These are phyloP conservation scores for Cucurbita argyrosperma DNA, from an alignment of 306 rosid genomes.

Conservation along the genomic window DNA sequence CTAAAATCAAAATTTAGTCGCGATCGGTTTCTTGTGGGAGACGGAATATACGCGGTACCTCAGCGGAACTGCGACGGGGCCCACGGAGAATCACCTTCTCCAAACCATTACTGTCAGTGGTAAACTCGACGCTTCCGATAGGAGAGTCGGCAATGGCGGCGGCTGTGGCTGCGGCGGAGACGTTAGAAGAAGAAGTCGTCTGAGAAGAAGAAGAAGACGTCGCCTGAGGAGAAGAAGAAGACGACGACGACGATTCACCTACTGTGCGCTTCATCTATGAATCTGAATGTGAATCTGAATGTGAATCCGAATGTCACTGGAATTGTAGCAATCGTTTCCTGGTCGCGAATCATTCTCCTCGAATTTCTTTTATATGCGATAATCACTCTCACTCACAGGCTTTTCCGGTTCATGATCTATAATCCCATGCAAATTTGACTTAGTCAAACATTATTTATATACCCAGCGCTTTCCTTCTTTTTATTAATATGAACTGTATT, in stretches of 20 bases:
- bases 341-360: neutral
- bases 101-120: slow-evolving; percentile 58
- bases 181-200: neutral
- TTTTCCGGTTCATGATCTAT: neutral
- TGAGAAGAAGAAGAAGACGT: neutral
- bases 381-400: neutral
- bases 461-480: no score
- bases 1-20: neutral
- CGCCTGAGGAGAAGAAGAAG: neutral
- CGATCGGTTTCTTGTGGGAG: neutral
- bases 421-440: neutral
- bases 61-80: slow-evolving; percentile 27
- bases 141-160: neutral
- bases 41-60: slow-evolving; percentile 13
- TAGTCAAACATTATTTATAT: neutral
- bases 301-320: neutral
- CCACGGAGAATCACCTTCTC: slow-evolving; percentile 31
- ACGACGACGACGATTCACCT: neutral
- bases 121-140: slow-evolving; percentile 13
- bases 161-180: neutral
- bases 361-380: neutral
- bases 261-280: neutral
- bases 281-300: neutral
- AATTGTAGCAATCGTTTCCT: neutral
- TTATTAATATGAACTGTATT: no score